These are phyloP conservation scores for Chalara sp. DNA, from an alignment of 2,329 filamentous ascomycete species.

Conservation along the genomic window DNA sequence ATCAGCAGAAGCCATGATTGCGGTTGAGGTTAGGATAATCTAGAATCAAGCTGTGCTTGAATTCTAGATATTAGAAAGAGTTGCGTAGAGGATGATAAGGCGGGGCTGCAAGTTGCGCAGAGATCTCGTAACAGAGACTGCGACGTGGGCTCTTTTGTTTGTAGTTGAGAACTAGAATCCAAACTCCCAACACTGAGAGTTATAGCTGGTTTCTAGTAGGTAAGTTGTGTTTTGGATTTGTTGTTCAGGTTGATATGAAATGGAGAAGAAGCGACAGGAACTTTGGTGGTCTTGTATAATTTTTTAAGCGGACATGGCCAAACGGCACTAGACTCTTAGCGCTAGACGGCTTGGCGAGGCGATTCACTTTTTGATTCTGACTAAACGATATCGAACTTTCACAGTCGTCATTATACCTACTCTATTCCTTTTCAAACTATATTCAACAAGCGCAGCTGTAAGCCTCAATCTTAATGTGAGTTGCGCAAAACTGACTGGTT, in stretches of 20 bases:
- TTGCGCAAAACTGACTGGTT: too few relatives aligned
- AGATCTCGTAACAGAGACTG: slow-evolving; percentile 26
- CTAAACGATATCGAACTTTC: too few relatives aligned
- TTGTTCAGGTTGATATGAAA: slow-evolving; percentile 10
- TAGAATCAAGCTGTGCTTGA: slow-evolving; percentile 74
- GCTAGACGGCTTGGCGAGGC: neutral
- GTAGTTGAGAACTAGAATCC: slow-evolving; percentile 39
- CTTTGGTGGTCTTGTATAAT: slow-evolving; percentile 4
- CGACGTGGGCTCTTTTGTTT: slow-evolving; percentile 17
- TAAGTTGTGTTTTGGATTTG: slow-evolving; percentile 10
- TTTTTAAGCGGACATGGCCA: slow-evolving; percentile 5
- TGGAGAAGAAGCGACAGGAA: neutral
- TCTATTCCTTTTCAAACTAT: too few relatives aligned
- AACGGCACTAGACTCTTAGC: neutral
- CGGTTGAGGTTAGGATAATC: slow-evolving; percentile 50
- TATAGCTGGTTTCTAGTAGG: slow-evolving; percentile 24
- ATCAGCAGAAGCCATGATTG: slow-evolving; percentile 92
- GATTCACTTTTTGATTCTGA: too few relatives aligned
- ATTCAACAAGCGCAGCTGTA: too few relatives aligned
- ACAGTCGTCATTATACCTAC: too few relatives aligned
- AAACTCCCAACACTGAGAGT: slow-evolving; percentile 38
- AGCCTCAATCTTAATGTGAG: too few relatives aligned
- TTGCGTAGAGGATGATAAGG: slow-evolving; percentile 15
- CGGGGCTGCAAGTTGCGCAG: slow-evolving; percentile 23
- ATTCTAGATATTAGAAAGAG: slow-evolving; percentile 49